phyloP scores from a whole-genome alignment of 192 early-diverging fungal species.

The Coemansia sp. region DNA sequence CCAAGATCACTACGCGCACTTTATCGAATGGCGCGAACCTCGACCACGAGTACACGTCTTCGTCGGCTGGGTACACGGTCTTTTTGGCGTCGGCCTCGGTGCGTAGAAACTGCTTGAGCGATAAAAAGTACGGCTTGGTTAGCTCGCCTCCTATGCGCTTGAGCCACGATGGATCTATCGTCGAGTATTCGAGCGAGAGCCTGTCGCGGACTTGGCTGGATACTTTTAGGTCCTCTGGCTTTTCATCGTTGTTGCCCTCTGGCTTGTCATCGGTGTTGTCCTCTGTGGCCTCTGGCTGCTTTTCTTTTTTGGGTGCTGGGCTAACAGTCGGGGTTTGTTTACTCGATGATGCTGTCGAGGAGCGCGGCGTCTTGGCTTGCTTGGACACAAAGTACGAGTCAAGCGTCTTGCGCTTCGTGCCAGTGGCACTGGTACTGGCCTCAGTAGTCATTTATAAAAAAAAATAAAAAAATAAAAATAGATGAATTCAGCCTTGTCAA shows the following conservation, averaged over 20 bases:
- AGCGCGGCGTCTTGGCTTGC: constrained; percentile 12
- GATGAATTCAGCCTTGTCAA: neutral
- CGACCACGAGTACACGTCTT: constrained; percentile 84
- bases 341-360: neutral
- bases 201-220: constrained; percentile 4
- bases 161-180: constrained; percentile 78
- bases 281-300: neutral
- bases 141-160: constrained; percentile 62
- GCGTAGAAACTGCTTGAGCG: constrained; percentile 74
- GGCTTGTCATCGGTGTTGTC: neutral
- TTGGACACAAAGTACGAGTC: constrained; percentile 38
- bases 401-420: constrained; percentile 42
- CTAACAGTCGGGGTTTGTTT: neutral
- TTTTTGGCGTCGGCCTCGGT: constrained; percentile 58
- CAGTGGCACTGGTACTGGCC: neutral
- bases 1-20: constrained; percentile 89
- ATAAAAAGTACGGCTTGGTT: constrained; percentile 55
- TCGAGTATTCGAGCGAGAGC: constrained; percentile 63
- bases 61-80: constrained; percentile 72
- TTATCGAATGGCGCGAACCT: constrained; percentile 66
- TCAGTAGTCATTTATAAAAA: constrained; percentile 13
- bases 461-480: neutral
- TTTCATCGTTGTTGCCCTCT: no score
- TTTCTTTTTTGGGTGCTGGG: neutral
- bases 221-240: neutral